These are phyloP conservation scores for Phylloporus scabripes DNA, from an alignment of 768 basidiomycete species.

Conservation along the genomic window DNA sequence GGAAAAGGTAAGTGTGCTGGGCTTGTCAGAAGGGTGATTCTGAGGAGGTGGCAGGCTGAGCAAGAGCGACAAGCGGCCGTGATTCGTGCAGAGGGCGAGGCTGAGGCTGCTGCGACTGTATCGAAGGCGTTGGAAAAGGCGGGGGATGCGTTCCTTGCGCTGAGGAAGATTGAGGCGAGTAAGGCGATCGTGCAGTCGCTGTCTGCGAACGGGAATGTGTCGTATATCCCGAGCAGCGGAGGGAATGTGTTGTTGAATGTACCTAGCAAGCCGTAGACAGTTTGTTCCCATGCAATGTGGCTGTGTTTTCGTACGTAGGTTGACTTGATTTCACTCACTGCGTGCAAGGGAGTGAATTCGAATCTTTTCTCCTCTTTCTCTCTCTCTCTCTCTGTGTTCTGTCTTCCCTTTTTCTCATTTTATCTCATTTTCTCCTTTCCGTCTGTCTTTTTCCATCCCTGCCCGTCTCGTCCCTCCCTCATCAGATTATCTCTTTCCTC, in stretches of 20 bases:
- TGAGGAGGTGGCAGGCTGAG: conserved; percentile 65
- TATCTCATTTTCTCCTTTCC: conserved; percentile 30
- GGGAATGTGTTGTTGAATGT: conserved; percentile 83
- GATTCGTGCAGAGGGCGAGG: conserved; percentile 97
- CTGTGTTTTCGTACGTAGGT: conserved; percentile 15
- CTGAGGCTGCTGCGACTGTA: conserved; percentile 93
- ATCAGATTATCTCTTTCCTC: conserved; percentile 39
- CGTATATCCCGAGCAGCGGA: conserved; percentile 79
- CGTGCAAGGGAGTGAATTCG: conserved; percentile 18
- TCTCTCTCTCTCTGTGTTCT: conserved; percentile 21
- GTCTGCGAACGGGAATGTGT: conserved; percentile 73
- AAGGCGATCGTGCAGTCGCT: conserved; percentile 93
- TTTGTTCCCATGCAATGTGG: conserved; percentile 24
- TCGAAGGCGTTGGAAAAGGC: conserved; percentile 88
- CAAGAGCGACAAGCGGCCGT: conserved; percentile 99
- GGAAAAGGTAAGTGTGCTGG: conserved; percentile 66
- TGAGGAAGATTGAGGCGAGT: conserved; percentile 96
- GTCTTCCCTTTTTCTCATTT: conserved; percentile 30
- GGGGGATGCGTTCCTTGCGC: conserved; percentile 91
- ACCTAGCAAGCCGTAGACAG: conserved; percentile 40
- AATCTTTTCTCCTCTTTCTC: conserved; percentile 9
- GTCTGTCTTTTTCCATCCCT: conserved; percentile 33
- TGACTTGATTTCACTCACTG: conserved; percentile 21
- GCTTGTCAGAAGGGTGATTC: conserved; percentile 5
- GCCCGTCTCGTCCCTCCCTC: conserved; percentile 32